phyloP scores from a whole-genome alignment of 768 basidiomycete genomes.

The Lactifluus hygrophoroides region DNA sequence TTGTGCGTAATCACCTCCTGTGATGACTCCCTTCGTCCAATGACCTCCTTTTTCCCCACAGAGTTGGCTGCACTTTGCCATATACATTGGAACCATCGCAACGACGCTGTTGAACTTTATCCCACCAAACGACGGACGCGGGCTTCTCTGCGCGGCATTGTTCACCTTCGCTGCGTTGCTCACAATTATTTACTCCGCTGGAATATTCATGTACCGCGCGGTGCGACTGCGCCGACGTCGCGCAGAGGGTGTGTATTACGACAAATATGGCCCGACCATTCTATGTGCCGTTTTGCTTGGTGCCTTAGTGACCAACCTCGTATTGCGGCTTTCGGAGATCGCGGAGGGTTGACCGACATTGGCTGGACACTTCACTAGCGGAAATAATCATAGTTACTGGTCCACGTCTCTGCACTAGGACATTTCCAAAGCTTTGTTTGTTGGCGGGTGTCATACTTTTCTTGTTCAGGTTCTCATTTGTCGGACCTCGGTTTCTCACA shows the following conservation, averaged over 20 bases:
- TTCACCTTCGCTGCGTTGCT: slow-evolving; percentile 89
- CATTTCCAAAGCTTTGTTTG: not conserved
- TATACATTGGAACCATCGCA: slow-evolving; percentile 83
- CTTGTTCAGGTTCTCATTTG: no score
- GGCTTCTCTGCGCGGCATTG: slow-evolving; percentile 76
- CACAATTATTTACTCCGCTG: slow-evolving; percentile 79
- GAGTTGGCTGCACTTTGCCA: slow-evolving; percentile 87
- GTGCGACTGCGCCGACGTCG: slow-evolving; percentile 55
- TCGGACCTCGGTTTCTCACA: not conserved
- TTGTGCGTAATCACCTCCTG: slow-evolving; percentile 45
- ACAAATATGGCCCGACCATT: slow-evolving; percentile 77
- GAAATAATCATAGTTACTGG: not conserved
- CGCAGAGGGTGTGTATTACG: slow-evolving; percentile 81
- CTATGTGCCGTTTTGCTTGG: slow-evolving; percentile 61
- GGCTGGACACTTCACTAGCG: not conserved
- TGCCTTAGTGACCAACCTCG: slow-evolving; percentile 70
- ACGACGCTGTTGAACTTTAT: slow-evolving; percentile 86
- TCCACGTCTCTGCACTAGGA: not conserved
- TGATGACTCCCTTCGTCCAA: not conserved
- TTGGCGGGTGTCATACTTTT: not conserved
- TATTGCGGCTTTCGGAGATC: slow-evolving; percentile 53
- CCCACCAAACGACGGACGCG: slow-evolving; percentile 57
- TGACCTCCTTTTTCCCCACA: slow-evolving; percentile 27
- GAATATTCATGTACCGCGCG: slow-evolving; percentile 73
- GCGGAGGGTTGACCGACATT: not conserved